phyloP scores from a whole-genome alignment of 768 basidiomycete species.

The Exidia glandulosa region DNA sequence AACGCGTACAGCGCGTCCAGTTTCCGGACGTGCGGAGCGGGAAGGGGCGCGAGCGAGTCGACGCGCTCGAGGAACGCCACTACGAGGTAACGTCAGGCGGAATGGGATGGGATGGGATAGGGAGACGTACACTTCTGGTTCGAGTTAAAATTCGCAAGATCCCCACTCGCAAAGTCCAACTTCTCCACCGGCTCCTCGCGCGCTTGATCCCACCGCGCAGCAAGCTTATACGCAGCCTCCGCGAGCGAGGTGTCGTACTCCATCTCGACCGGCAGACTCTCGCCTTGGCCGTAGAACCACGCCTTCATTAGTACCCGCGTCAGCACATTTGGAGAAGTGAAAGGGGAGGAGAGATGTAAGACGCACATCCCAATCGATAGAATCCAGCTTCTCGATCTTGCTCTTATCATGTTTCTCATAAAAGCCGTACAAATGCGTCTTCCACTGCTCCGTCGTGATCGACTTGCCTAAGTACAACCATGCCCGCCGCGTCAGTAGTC shows the following conservation, averaged over 20 bases:
- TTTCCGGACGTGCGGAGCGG: constrained; percentile 42
- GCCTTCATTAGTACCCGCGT: constrained; percentile 29
- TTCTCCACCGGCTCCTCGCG: constrained; percentile 31
- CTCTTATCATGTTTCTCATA: constrained; percentile 50
- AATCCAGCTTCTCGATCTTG: constrained; percentile 54
- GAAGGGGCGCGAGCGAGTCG: constrained; percentile 49
- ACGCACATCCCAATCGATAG: constrained; percentile 68
- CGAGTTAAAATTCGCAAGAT: constrained; percentile 54
- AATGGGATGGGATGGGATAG: background rate
- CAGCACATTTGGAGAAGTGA: background rate
- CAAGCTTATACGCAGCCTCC: constrained; percentile 56
- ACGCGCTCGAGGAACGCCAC: constrained; percentile 81
- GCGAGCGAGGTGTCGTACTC: constrained; percentile 69
- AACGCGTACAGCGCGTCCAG: constrained; percentile 45
- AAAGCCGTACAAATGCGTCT: constrained; percentile 62
- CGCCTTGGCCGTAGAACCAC: constrained; percentile 77
- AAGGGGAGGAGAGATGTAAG: background rate
- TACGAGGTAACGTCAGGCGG: constrained; percentile 18
- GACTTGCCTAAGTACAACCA: no score
- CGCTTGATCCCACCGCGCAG: constrained; percentile 61
- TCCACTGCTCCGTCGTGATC: constrained; percentile 79
- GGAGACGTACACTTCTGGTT: constrained; percentile 58
- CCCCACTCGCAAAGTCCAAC: constrained; percentile 45
- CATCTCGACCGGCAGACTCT: constrained; percentile 59
- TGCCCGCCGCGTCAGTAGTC: no score